Conservation (phyloP, 805 yeast species). For the Pichia exigua region DNA sequence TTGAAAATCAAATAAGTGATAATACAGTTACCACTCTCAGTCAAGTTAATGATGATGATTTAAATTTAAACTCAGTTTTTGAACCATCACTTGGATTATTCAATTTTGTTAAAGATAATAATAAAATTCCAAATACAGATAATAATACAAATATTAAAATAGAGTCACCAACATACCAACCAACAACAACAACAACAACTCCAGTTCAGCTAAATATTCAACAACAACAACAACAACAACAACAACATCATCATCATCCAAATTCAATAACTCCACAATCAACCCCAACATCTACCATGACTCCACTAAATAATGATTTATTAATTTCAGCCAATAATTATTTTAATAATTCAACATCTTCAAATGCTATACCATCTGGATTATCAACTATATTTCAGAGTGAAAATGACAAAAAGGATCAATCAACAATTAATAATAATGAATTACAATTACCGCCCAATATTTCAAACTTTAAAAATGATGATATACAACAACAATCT, state of each 20-base stretch:
- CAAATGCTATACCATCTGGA: conserved; percentile 26
- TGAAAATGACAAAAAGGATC: conserved; percentile 6
- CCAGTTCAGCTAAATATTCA: background rate
- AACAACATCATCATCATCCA: background rate
- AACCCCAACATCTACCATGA: background rate
- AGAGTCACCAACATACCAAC: background rate
- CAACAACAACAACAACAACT: background rate
- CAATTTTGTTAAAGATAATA: conserved; percentile 2
- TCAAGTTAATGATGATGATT: background rate
- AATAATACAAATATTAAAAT: background rate
- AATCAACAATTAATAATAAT: background rate
- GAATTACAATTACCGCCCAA: background rate
- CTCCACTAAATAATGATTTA: background rate
- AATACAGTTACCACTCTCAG: background rate
- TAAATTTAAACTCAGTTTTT: background rate
- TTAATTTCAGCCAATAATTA: conserved; percentile 6
- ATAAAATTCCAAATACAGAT: background rate
- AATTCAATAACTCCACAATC: background rate
- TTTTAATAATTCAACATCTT: conserved; percentile 6
- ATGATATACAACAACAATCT: background rate
- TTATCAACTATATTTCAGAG: conserved; percentile 25
- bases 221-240: background rate
- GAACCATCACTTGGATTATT: conserved; percentile 7
- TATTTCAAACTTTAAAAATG: no score
- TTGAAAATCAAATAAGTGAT: background rate